phyloP scores from a whole-genome alignment of 2,329 filamentous ascomycete species.

The Chaetomium sp. region DNA sequence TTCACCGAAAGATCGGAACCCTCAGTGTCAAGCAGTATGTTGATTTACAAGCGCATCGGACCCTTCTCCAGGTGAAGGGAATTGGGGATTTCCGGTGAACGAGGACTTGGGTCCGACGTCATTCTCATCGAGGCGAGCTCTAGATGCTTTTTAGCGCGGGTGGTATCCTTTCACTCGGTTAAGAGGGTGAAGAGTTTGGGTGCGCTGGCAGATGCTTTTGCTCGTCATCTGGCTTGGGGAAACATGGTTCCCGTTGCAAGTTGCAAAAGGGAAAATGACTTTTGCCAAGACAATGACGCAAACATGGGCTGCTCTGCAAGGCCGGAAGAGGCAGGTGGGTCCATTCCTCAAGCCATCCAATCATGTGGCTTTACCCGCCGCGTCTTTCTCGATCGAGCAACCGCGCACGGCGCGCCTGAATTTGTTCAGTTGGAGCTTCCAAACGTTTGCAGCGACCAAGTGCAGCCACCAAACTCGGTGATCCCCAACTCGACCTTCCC shows the following conservation, averaged over 20 bases:
- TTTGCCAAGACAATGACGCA: slow-evolving; percentile 11
- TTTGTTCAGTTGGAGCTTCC: neutral
- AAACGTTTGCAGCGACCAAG: neutral
- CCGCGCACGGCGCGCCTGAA: neutral
- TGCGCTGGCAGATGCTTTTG: too few species aligned
- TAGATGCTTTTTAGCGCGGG: too few species aligned
- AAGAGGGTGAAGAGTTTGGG: too few species aligned
- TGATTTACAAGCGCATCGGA: too few species aligned
- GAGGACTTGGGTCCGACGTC: too few species aligned
- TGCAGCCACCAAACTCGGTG: too few species aligned
- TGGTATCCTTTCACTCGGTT: too few species aligned
- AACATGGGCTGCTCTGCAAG: neutral
- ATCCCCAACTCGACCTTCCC: neutral
- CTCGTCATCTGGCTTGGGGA: neutral
- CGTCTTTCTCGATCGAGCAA: slow-evolving; percentile 6
- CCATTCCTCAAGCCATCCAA: neutral
- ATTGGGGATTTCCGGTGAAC: too few species aligned
- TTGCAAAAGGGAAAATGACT: neutral
- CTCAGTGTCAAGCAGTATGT: too few species aligned
- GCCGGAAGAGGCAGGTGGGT: slow-evolving; percentile 1
- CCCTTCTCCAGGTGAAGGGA: too few species aligned
- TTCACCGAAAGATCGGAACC: too few species aligned
- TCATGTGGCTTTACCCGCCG: slow-evolving; percentile 6
- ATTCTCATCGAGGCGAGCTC: too few species aligned
- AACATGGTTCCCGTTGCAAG: neutral